Conservation (phyloP, 257 asterid genomes). For the Rehmannia glutinosa region DNA sequence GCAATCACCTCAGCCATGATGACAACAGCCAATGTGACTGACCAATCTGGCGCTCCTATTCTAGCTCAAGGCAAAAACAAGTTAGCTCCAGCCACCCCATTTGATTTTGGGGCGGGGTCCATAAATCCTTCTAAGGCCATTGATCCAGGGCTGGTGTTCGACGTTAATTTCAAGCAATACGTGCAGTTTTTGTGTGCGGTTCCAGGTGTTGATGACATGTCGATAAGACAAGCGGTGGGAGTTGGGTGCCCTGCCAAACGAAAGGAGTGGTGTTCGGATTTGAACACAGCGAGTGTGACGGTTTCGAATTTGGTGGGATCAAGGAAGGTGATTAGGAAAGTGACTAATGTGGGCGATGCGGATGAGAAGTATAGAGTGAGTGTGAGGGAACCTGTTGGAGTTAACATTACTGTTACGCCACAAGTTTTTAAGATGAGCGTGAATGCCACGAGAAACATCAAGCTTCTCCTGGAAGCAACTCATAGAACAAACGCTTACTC, state of each 20-base stretch:
- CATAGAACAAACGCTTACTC: slow-evolving; percentile 36
- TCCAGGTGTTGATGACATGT: slow-evolving; percentile 60
- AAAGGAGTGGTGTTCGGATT: slow-evolving; percentile 55
- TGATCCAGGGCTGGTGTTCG: slow-evolving; percentile 60
- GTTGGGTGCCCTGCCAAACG: slow-evolving; percentile 36
- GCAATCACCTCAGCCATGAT: slow-evolving; percentile 62
- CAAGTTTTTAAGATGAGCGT: slow-evolving; percentile 34
- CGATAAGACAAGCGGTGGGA: slow-evolving; percentile 45
- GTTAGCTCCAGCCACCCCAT: slow-evolving; percentile 51
- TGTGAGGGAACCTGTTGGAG: slow-evolving; percentile 52
- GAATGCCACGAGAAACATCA: slow-evolving; percentile 43
- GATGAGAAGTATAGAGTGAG: slow-evolving; percentile 47
- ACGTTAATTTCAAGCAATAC: slow-evolving; percentile 42
- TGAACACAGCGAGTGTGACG: slow-evolving; percentile 57
- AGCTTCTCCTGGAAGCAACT: slow-evolving; percentile 39
- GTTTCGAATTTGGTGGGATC: slow-evolving; percentile 58
- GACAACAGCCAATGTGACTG: slow-evolving; percentile 52
- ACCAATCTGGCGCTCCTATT: slow-evolving; percentile 38
- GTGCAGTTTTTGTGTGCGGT: slow-evolving; percentile 54
- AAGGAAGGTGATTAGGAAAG: slow-evolving; percentile 44
- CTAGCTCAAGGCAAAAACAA: slow-evolving; percentile 37
- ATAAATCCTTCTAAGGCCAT: slow-evolving; percentile 55
- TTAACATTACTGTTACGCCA: slow-evolving; percentile 37
- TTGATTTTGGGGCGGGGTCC: slow-evolving; percentile 62
- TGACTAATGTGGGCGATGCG: slow-evolving; percentile 44